Conservation (phyloP, 164 flowering plant species). For the Magnolia officinalis region DNA sequence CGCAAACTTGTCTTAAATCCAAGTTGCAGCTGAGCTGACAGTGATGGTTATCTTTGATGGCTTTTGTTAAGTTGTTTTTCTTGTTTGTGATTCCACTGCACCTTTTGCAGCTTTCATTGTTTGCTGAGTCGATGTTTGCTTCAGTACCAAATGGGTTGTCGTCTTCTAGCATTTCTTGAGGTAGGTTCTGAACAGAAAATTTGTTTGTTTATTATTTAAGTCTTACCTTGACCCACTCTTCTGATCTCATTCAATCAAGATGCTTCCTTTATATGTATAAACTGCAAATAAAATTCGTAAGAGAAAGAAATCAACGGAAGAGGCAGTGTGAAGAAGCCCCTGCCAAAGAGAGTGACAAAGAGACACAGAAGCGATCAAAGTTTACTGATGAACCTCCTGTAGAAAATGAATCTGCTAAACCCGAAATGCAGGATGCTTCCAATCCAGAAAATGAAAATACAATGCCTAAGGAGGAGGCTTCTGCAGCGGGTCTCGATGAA, state of each 20-base stretch:
- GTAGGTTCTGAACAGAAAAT: conserved; percentile 31
- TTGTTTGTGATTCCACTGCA: neutral
- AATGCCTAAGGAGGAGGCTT: conserved; percentile 18
- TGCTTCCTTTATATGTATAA: conserved; percentile 33
- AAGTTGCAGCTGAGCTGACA: neutral
- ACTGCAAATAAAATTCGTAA: conserved; percentile 52
- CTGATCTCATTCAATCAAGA: neutral
- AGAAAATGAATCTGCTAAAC: conserved; percentile 25
- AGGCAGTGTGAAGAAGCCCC: conserved; percentile 55
- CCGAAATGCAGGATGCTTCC: neutral
- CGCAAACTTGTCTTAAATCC: neutral
- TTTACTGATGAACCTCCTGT: conserved; percentile 24
- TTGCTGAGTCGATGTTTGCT: conserved; percentile 88
- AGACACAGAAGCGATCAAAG: conserved; percentile 52
- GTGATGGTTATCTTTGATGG: neutral
- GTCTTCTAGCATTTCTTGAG: conserved; percentile 77
- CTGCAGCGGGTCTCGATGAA: conserved; percentile 28
- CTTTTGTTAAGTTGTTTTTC: neutral
- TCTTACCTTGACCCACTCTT: neutral
- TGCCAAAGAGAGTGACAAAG: conserved; percentile 36
- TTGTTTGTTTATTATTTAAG: neutral
- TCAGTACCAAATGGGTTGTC: conserved; percentile 89
- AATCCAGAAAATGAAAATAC: conserved; percentile 24
- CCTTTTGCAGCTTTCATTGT: conserved; percentile 67
- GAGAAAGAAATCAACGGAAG: conserved; percentile 63